Base-by-base conservation (phyloP, 331 rosid genomes). In the Pyracantha coccinea region DNA sequence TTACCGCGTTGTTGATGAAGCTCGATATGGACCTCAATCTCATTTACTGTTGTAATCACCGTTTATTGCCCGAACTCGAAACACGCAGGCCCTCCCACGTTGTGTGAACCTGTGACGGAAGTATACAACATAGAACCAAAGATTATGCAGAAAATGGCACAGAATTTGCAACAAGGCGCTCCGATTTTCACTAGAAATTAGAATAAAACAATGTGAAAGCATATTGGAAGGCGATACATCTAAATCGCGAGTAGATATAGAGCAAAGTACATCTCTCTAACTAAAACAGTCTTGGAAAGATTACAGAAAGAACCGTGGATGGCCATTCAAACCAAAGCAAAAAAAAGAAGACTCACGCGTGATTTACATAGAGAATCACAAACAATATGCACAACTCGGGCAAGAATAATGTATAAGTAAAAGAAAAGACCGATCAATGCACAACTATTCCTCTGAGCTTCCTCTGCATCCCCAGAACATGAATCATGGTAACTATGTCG, bases 311-410 rank as follows among this genome's bases (percentile, higher is more conserved):
- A 38, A 78, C 76, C 65, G 58, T 76, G 86, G 86, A 73, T 50
- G 57, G 57, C 87, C 86, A 77, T 74, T 75, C 87, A 52, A 78
- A 71, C 72, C 76, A 82, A 79, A 68, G 81, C 67, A 59, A 28
- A 60, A 82, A 76, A 31, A 10, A 38, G 81, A 77, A 79, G 83
- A 50, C 82, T 79, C 81, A 54, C 73, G 29, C 45, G 78, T 77
- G 91, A 86, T 88, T 85, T 89, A 82, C 86, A 86, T 72, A 60
- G 73, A 80, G 75, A 82, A 85, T 76, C 87, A 85, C 88, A 86
- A 82, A 80, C 88, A 77, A 81, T 85, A 85, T 88, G 80, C 85
- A 90, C 95, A 93, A 62, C 88, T 84, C 81, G 31, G 77, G 85
- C 86, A 87, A 83, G 88, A 88, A 76, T 63, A n/a, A 66, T 35